phyloP scores from a whole-genome alignment of 2,329 filamentous ascomycete species.

The Aspergillus novofumigatus region DNA sequence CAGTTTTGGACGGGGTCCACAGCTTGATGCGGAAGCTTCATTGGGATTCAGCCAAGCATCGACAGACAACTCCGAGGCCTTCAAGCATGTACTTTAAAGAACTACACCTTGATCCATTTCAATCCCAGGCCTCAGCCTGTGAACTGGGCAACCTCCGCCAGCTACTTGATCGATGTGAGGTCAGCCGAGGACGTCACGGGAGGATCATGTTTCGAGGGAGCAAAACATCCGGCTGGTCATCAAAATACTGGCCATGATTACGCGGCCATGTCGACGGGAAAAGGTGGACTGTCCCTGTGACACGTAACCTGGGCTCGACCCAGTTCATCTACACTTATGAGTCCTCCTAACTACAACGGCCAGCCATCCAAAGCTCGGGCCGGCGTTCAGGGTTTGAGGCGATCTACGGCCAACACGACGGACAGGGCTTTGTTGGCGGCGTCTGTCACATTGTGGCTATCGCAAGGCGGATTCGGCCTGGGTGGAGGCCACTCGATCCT shows the following conservation, averaged over 20 bases:
- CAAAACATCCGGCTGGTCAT: conserved; percentile 28
- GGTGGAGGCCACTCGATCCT: conserved; percentile 55
- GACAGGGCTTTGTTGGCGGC: conserved; percentile 52
- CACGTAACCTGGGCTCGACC: conserved; percentile 24
- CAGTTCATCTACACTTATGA: conserved; percentile 30
- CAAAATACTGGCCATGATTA: conserved; percentile 46
- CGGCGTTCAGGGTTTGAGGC: conserved; percentile 50
- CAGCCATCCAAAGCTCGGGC: conserved; percentile 53
- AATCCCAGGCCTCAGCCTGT: conserved; percentile 12
- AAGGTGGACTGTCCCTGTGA: conserved; percentile 41
- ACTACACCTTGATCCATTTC: conserved; percentile 38
- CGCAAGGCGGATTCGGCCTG: conserved; percentile 56
- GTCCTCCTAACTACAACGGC: conserved; percentile 44
- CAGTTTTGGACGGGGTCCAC: no score
- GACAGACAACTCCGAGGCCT: conserved; percentile 21
- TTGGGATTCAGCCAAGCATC: no score
- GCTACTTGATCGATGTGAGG: conserved; percentile 13
- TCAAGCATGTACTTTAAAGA: conserved; percentile 32
- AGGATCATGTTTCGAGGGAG: conserved; percentile 1
- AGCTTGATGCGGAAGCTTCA: no score
- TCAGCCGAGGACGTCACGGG: background rate
- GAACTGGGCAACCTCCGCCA: conserved; percentile 1
- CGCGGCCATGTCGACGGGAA: conserved; percentile 50
- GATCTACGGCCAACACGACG: conserved; percentile 45
- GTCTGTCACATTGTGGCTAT: conserved; percentile 52